These are phyloP conservation scores for Mycosphaerelloides madeirae DNA, from an alignment of 2,329 filamentous ascomycete genomes.

Conservation along the genomic window DNA sequence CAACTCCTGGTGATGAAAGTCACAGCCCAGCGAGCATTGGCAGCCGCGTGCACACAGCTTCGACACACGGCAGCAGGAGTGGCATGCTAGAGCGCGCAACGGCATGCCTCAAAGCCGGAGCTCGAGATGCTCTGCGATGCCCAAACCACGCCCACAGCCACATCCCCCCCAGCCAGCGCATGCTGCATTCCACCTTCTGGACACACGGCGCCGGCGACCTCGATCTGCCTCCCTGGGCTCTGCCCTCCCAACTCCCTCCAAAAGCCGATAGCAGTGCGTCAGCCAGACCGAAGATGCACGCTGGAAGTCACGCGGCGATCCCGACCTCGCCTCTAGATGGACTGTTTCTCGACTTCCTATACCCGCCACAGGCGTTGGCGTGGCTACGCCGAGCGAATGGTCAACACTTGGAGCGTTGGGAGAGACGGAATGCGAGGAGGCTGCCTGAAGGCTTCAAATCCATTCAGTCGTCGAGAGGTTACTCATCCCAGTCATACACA, in stretches of 20 bases:
- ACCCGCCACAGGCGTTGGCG: slow-evolving; percentile 42
- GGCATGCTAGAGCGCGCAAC: slow-evolving; percentile 57
- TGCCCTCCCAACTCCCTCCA: slow-evolving; percentile 4
- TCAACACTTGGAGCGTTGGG: slow-evolving; percentile 23
- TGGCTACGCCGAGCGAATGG: slow-evolving; percentile 26
- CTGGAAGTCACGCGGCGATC: background rate
- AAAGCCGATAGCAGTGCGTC: slow-evolving; percentile 4
- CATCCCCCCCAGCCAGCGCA: slow-evolving; percentile 40
- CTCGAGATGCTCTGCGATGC: slow-evolving; percentile 47
- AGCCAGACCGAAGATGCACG: slow-evolving; percentile 6
- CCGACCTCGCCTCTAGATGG: slow-evolving; percentile 4
- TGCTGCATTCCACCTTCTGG: slow-evolving; percentile 54
- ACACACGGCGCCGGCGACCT: slow-evolving; percentile 50
- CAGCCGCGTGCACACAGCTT: slow-evolving; percentile 1
- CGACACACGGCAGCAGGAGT: slow-evolving; percentile 15
- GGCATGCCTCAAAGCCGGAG: slow-evolving; percentile 55
- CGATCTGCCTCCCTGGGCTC: slow-evolving; percentile 30
- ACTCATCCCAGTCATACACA: slow-evolving; percentile 19
- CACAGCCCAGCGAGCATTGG: background rate
- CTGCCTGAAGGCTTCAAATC: slow-evolving; percentile 19
- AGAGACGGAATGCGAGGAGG: slow-evolving; percentile 24
- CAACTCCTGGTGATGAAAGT: background rate
- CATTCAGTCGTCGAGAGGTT: slow-evolving; percentile 25
- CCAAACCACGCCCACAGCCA: slow-evolving; percentile 32
- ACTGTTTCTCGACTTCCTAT: slow-evolving; percentile 45